Percentiles rank a stretch among this genome's conserved stretches.
Evolutionary conservation across 2,329 filamentous ascomycete species (phyloP).

Genomic region (Cladosporium austrohemisphaericum): DNA sequence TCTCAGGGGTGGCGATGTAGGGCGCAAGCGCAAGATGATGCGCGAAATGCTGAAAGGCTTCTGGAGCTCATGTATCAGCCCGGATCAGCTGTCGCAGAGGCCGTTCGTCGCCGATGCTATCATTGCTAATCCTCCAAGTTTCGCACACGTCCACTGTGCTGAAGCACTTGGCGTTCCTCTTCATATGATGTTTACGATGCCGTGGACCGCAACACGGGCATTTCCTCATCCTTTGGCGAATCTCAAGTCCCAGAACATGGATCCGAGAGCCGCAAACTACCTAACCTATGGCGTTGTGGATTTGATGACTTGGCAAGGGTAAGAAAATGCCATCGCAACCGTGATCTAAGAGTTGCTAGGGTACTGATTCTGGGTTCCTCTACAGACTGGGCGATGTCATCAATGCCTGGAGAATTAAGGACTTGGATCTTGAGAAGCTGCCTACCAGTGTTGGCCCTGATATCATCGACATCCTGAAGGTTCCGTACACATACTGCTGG

Average conservation of each 20-base stretch:
- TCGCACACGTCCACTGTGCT: conserved; percentile 69
- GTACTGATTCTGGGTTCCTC: neutral
- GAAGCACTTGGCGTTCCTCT: conserved; percentile 69
- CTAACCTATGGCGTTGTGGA: conserved; percentile 78
- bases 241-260: conserved; percentile 65
- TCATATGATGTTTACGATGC: conserved; percentile 93
- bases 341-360: neutral
- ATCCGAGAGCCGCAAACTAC: conserved; percentile 69
- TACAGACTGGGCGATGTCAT: conserved; percentile 66
- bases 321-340: no score
- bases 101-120: conserved; percentile 80
- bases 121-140: conserved; percentile 71
- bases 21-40: conserved; percentile 21
- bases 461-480: neutral
- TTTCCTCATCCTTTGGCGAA: conserved; percentile 85
- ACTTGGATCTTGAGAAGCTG: conserved; percentile 67
- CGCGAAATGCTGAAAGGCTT: conserved; percentile 27
- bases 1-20: conserved; percentile 27
- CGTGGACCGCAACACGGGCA: conserved; percentile 75
- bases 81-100: conserved; percentile 40
- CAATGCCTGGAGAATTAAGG: conserved; percentile 65
- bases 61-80: conserved; percentile 27
- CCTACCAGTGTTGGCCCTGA: conserved; percentile 69
- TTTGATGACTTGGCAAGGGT: conserved; percentile 62
- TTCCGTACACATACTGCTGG: conserved; percentile 35